A percentile compares a stretch with the other conserved stretches of the same genome.
phyloP scores from a whole-genome alignment of 2,329 filamentous ascomycete species.

The Hypoxylon sp. region DNA sequence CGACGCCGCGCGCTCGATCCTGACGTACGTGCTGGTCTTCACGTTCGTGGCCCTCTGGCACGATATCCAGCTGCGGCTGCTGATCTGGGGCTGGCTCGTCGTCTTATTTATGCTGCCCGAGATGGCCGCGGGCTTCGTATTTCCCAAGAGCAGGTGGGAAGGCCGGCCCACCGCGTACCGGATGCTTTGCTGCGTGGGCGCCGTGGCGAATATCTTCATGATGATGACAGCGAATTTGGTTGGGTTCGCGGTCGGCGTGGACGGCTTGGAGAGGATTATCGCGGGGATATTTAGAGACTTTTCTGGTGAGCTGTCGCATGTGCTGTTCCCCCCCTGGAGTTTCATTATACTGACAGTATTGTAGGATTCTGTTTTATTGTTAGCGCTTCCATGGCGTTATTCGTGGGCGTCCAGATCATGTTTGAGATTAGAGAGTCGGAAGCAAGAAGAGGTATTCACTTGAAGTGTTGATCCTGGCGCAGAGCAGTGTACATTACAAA shows the following conservation, averaged over 20 bases:
- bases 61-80: constrained; percentile 88
- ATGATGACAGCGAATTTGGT: constrained; percentile 97
- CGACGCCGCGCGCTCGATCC: constrained; percentile 67
- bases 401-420: constrained; percentile 92
- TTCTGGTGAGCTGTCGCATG: constrained; percentile 65
- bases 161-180: constrained; percentile 78
- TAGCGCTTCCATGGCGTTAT: constrained; percentile 78
- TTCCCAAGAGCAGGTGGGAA: constrained; percentile 80
- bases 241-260: constrained; percentile 91
- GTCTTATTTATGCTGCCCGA: constrained; percentile 95
- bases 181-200: constrained; percentile 82
- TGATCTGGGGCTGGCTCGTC: constrained; percentile 98
- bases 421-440: constrained; percentile 93
- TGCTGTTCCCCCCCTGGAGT: background rate
- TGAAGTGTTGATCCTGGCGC: constrained; percentile 85
- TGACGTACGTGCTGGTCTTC: constrained; percentile 87
- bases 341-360: constrained; percentile 16
- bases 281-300: constrained; percentile 80
- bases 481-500: no score
- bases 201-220: constrained; percentile 87
- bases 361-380: constrained; percentile 78
- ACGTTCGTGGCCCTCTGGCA: constrained; percentile 99
- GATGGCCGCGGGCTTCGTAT: constrained; percentile 75
- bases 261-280: constrained; percentile 83
- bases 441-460: constrained; percentile 79